Conservation (phyloP, 1,284 basidiomycete species). For the Mycosarcoma maydis region DNA sequence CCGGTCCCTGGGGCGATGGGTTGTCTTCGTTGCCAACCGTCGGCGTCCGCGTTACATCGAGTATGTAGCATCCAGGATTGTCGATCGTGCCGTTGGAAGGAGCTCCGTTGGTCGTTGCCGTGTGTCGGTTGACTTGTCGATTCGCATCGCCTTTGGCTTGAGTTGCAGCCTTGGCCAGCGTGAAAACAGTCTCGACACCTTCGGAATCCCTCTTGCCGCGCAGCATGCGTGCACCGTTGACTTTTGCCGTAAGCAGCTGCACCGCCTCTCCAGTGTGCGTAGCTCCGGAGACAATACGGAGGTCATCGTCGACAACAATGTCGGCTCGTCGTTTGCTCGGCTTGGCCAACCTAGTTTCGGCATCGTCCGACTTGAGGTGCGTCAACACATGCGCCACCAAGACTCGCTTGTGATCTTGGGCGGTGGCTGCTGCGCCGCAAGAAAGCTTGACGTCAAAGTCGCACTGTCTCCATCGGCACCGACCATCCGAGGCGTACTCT, state of each 20-base stretch:
- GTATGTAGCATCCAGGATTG: slow-evolving; percentile 52
- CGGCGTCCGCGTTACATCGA: slow-evolving; percentile 62
- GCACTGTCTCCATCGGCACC: slow-evolving; percentile 58
- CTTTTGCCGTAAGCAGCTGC: slow-evolving; percentile 13
- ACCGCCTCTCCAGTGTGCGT: slow-evolving; percentile 28
- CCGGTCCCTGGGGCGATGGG: slow-evolving; percentile 54
- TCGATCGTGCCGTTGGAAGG: slow-evolving; percentile 55
- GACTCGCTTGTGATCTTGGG: slow-evolving; percentile 11
- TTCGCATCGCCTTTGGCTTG: slow-evolving; percentile 4
- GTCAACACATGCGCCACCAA: slow-evolving; percentile 47
- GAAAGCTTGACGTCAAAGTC: slow-evolving; percentile 29
- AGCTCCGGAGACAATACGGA: slow-evolving; percentile 23
- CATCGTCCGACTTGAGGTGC: slow-evolving; percentile 32
- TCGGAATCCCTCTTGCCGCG: slow-evolving; percentile 29
- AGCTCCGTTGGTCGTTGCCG: slow-evolving; percentile 11
- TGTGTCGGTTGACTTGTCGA: slow-evolving; percentile 6
- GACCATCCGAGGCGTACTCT: slow-evolving; percentile 31
- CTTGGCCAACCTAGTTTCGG: not conserved
- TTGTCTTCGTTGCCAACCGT: slow-evolving; percentile 47
- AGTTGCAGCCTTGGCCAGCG: slow-evolving; percentile 8
- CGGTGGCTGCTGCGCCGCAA: not conserved
- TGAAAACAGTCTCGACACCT: slow-evolving; percentile 19
- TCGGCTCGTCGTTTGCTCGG: not conserved
- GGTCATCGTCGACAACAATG: slow-evolving; percentile 27
- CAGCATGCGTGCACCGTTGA: slow-evolving; percentile 24